Conservation (phyloP, 208 protist species). For the Sergeia podlipaevii region DNA sequence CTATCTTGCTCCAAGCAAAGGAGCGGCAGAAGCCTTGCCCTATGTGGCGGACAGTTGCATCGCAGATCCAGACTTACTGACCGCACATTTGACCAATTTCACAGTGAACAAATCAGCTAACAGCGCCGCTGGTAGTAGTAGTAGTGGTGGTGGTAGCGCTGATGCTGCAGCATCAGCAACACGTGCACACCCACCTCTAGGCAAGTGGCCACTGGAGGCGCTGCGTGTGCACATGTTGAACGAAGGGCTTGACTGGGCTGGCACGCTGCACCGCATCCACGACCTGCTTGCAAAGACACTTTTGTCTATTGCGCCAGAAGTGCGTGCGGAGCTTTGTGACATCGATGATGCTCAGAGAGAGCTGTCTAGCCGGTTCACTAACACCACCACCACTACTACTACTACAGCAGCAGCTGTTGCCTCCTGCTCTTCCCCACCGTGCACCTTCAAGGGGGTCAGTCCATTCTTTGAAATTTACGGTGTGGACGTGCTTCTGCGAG, state of each 20-base stretch:
- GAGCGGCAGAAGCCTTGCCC: neutral
- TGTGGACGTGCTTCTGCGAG: constrained; percentile 70
- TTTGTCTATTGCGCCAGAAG: constrained; percentile 51
- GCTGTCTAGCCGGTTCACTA: neutral
- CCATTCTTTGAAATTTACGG: constrained; percentile 86
- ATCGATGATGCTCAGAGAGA: neutral
- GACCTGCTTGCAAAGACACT: constrained; percentile 75
- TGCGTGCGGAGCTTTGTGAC: constrained; percentile 30
- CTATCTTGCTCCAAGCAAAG: constrained; percentile 26
- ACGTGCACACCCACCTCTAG: constrained; percentile 12
- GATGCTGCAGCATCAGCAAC: neutral
- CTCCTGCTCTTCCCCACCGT: too few species aligned
- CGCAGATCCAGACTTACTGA: constrained; percentile 19
- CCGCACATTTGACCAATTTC: constrained; percentile 90
- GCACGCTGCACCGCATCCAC: constrained; percentile 51
- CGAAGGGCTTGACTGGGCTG: constrained; percentile 28
- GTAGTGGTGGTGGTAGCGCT: constrained; percentile 11
- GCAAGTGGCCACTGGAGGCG: constrained; percentile 55
- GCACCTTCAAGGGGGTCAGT: constrained; percentile 16
- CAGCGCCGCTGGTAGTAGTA: too few species aligned
- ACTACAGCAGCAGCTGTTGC: neutral
- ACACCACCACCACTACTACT: neutral
- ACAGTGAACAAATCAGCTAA: constrained; percentile 85
- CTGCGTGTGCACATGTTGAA: constrained; percentile 40
- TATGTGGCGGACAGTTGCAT: constrained; percentile 7